Evolutionary conservation across 2,329 filamentous ascomycete genomes (phyloP), one percentile per base, ranked within the genome.

Genomic region (Paecilomyces dactylethromorphus): DNA sequence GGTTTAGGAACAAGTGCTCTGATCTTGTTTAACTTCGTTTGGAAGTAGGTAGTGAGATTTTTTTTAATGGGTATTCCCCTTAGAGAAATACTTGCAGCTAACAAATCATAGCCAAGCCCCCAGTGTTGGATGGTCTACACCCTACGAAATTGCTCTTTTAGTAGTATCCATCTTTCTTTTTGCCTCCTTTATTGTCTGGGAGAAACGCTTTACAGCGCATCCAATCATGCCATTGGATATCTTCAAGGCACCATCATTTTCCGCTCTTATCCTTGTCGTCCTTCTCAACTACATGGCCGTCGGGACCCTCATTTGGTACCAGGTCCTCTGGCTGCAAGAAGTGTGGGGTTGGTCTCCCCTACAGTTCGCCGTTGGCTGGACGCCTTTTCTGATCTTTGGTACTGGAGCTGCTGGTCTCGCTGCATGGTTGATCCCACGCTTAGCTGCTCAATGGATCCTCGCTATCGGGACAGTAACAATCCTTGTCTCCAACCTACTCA

Each of bases 11-110:
- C 75, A 1, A 63, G 66, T 15, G 72, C 74, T 3, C 63, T 82
- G n/a, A 65, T 81, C 0, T 62, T 81, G 0, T 82, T 82, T 58
- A 82, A 79, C 56, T 72, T 83, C 22, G 75, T 74, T 1, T 82
- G 79, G 76, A 82, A 81, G 79, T 81, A 62, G 68, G 73, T 67
- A 55, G 18, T 39, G 33, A 13, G n/a, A 39, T 45, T 4, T n/a
- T 8, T 45, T 26, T 5, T n/a, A 6, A 45, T n/a, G n/a, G n/a
- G n/a, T n/a, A 45, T 21, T 2, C 32, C 2, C 32, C 35, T n/a
- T 45, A n/a, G 5, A n/a, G 18, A 18, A 8, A 45, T 45, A 1
- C n/a, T 45, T 26, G 2, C 18, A 8, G 4, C 35, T 45, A 15
- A 45, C 35, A 18, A 6, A 8, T n/a, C 18, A 45, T 50, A 72